Percentiles rank a stretch among this genome's conserved stretches.
phyloP scores from a whole-genome alignment of 2,329 filamentous ascomycete genomes.

The Alternaria triticina region DNA sequence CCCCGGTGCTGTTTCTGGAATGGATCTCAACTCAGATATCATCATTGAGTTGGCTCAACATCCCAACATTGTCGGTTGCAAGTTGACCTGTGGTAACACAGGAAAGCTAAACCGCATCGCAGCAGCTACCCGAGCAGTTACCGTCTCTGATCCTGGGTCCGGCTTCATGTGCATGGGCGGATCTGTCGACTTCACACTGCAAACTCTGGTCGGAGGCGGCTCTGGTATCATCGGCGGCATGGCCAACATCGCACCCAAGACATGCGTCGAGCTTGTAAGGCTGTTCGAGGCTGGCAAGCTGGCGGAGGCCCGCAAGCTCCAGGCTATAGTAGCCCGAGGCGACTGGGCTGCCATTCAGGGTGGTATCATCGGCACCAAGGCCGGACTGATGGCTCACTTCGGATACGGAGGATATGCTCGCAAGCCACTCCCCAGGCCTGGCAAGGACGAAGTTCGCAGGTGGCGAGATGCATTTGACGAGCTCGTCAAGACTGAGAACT shows the following conservation, averaged over 20 bases:
- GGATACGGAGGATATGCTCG: slow-evolving; percentile 70
- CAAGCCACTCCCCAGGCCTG: slow-evolving; percentile 62
- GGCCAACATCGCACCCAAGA: slow-evolving; percentile 72
- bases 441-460: slow-evolving; percentile 49
- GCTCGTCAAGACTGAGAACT: slow-evolving; percentile 52
- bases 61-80: slow-evolving; percentile 71
- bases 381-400: slow-evolving; percentile 65
- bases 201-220: slow-evolving; percentile 72
- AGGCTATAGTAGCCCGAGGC: slow-evolving; percentile 69
- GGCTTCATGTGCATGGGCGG: slow-evolving; percentile 75
- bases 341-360: slow-evolving; percentile 75
- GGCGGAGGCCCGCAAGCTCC: slow-evolving; percentile 67
- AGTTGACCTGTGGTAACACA: slow-evolving; percentile 74
- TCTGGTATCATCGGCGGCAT: slow-evolving; percentile 75
- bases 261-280: slow-evolving; percentile 67
- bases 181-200: slow-evolving; percentile 75
- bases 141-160: slow-evolving; percentile 47
- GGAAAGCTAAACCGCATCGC: slow-evolving; percentile 69
- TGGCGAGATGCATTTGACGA: slow-evolving; percentile 55
- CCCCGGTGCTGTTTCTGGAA: slow-evolving; percentile 67
- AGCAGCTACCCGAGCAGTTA: slow-evolving; percentile 56
- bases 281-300: slow-evolving; percentile 66
- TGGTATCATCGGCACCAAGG: slow-evolving; percentile 73
- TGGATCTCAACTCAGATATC: slow-evolving; percentile 69
- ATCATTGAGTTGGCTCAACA: slow-evolving; percentile 66